Base-by-base conservation (phyloP, 768 basidiomycete genomes). In the Xerocomus brunneocitrinus region DNA sequence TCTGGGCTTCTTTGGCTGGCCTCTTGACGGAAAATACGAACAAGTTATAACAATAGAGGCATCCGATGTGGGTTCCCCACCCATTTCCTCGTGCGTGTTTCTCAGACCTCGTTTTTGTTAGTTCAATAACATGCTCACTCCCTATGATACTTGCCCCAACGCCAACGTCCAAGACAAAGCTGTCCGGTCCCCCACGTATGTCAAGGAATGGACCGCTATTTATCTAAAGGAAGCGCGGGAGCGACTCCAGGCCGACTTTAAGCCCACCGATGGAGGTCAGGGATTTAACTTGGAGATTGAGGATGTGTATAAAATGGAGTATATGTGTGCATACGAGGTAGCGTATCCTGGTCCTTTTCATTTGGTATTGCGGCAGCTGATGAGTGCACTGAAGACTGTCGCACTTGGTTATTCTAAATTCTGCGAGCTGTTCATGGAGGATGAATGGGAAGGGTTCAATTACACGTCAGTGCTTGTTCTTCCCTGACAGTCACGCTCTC, bases 361-460 rank as follows among this genome's bases (percentile, higher is more conserved):
- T n/a, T 30, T 8, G 8, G 1, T 38, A 14, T 30, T 0, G 14
- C 22, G 6, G 35, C 8, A n/a, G 32, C 50, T 55, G 41, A 60
- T 19, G 32, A 22, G 8, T n/a, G 28, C 40, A 5, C 19, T 34
- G 12, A 50, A 90, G 88, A 94, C 95, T 16, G 95, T 95, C 42
- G 89, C 91, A 0, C 76, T 95, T 10, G 93, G 91, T 8, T 95
- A 91, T 65, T 93, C 91, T 14, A 86, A 84, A 58, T 98, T 95
- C 72, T 98, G 93, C 58, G 83, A 85, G 51, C 74, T 97, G 3
- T 98, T 98, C 70, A 92, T 91, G 0, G 79, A 87, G 61, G 84
- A 90, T 41, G 94, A 97, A 69, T 98, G 93, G 94, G 85, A 89
- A 65, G 91, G 91, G 0, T 95, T 93, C 67, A 81, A 91, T 66